Evolutionary conservation across 1,284 basidiomycete species (phyloP), one percentile per base, ranked within the genome.

Genomic region (Erythrobasidium hasegawianum): DNA sequence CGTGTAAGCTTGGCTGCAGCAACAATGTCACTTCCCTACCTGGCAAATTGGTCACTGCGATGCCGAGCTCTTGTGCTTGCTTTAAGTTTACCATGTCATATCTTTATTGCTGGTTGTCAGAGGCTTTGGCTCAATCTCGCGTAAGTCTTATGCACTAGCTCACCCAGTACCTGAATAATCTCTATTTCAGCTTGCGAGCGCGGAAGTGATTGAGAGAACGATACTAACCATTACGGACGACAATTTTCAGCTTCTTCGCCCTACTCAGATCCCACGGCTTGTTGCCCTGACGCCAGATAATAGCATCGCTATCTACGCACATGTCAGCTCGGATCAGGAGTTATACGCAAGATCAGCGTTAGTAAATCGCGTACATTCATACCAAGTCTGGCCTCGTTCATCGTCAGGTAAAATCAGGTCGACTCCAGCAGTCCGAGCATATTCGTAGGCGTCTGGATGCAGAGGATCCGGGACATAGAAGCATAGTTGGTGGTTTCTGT

Each of bases 21-120:
- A 11, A n/a, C 40, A 10, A 69, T 68, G 53, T 62, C 33, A 71
- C 59, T 75, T 13, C 47, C 24, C 20, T 45, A 64, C 61, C 61
- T 18, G 71, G 71, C 24, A 69, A 69, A 64, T 79, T 68, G 18
- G 71, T 72, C 4, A 69, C 71, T 1, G 52, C 45, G 10, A 71
- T 67, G 1, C 57, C 54, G 2, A 50, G 29, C 2, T 57, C 43
- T 16, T 64, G 55, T 39, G 69, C 68, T 27, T 47, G 38, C 1
- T 57, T 65, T 9, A 70, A 47, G 11, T 66, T 74, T 49, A 79
- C 75, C 29, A 65, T 67, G 29, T 77, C 76, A 33, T 33, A 33
- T 33, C 33, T 33, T 4, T 5, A 33, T 5, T 5, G 33, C 33
- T 33, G 33, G 4, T 33, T 5, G 33, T 33, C 33, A 11, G 33